These are phyloP conservation scores for Malus domestica DNA, from an alignment of 306 rosid species.

Conservation along the genomic window ASM211411v1 NC_041803.1:20341001-20341500, in stretches of 20 bases:
- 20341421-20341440: slow-evolving; percentile 38
- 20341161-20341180: too few species aligned
- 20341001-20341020: neutral
- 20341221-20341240: neutral
- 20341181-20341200: too few species aligned
- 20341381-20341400: slow-evolving; percentile 59
- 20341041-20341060: neutral
- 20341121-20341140: neutral
- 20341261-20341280: neutral
- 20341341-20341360: slow-evolving; percentile 16
- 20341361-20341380: slow-evolving; percentile 52
- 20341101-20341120: neutral
- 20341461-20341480: slow-evolving; percentile 41
- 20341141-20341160: too few species aligned
- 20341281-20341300: neutral
- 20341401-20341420: slow-evolving; percentile 36
- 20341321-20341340: neutral
- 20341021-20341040: neutral
- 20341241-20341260: neutral
- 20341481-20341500: slow-evolving; percentile 52
- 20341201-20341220: neutral
- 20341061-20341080: neutral
- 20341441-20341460: slow-evolving; percentile 8
- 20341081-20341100: neutral
- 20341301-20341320: neutral